Base-by-base conservation (phyloP, 2,329 filamentous ascomycete genomes). In the Fonsecaea erecta region DNA sequence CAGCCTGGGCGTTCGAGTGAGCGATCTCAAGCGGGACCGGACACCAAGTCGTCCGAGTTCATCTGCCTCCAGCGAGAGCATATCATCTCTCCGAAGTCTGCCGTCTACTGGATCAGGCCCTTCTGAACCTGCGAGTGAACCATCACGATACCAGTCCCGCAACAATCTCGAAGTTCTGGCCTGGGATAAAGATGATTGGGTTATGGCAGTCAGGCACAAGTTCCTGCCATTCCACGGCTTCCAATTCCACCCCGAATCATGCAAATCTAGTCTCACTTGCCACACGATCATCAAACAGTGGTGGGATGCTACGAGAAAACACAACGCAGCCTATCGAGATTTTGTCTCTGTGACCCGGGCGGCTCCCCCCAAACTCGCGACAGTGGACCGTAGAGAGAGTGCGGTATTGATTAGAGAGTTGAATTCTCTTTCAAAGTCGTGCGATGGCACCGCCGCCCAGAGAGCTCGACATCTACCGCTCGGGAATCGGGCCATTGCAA, bases 191-290 rank as follows among this genome's bases (percentile, higher is more conserved):
- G 82, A 85, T 68, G 74, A 77, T 67, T 87, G 88, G 68, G 83
- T 95, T n/a, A 96, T 96, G 91, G 91, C 85, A 0, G 86, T 89
- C 16, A 86, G 83, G 68, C 92, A 96, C 75, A 78, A 75, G 18
- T 74, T 69, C 0, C 88, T 87, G 69, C 93, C 93, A 0, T 90
- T 94, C 68, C 96, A 90, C 88, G 93, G 90, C 0, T 83, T 97
- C 18, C 93, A 97, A 74, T 97, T 95, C 72, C 93, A 97, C 73
- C 93, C 93, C 0, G 93, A 97, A 76, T 96, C 92, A 0, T 96
- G 92, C 75, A 96, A 93, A 3, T 90, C 91, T 43, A 78, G 82
- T 2, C 84, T 85, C 65, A 88, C 90, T 1, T 81, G 79, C 66
- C 85, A 83, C 21, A 78, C 80, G 14, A 81, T 96, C 28, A 81